phyloP scores from a whole-genome alignment of 2,329 filamentous ascomycete species.

The Cytospora chrysosperma region DNA sequence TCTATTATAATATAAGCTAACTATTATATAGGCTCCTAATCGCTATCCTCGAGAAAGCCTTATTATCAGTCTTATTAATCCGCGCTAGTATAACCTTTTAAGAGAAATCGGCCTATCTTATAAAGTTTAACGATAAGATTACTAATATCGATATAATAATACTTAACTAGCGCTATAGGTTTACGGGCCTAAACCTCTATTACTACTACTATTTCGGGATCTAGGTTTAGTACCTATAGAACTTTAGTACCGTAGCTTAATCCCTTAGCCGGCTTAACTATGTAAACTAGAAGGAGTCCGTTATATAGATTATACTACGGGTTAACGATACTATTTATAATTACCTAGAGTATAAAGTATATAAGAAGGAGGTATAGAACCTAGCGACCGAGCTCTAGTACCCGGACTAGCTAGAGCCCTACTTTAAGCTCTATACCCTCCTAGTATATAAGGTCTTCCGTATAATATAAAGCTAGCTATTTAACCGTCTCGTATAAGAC shows the following conservation, averaged over 20 bases:
- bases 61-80: neutral
- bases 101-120: neutral
- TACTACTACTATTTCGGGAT: neutral
- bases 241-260: neutral
- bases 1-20: neutral
- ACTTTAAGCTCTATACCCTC: neutral
- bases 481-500: neutral
- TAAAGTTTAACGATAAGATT: neutral
- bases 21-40: neutral
- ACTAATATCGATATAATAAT: neutral
- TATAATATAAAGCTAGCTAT: neutral
- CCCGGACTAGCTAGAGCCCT: neutral
- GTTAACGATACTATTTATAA: neutral
- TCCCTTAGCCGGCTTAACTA: neutral
- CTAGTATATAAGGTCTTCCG: neutral
- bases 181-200: neutral
- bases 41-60: neutral
- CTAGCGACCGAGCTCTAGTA: neutral
- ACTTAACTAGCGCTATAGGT: neutral
- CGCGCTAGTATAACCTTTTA: neutral
- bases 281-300: neutral
- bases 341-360: neutral
- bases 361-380: neutral
- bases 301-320: neutral
- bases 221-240: neutral